Evolutionary conservation across 352 stramenopile species (phyloP).

Genomic region (Achlya hypogyna): DNA sequence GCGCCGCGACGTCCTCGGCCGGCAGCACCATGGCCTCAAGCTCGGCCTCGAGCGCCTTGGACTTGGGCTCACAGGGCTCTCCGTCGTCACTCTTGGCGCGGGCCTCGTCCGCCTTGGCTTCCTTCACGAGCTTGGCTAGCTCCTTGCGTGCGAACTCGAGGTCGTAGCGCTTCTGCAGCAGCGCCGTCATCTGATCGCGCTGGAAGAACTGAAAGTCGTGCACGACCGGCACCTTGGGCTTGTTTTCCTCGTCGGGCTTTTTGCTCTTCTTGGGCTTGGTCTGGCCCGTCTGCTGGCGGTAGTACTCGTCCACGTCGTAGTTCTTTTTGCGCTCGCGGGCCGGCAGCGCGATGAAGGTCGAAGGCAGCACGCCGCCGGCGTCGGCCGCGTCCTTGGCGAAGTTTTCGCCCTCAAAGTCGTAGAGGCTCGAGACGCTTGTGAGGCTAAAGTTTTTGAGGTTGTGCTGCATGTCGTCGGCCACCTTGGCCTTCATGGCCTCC

Average conservation of each 20-base stretch:
- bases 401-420: slow-evolving; percentile 84
- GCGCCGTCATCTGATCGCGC: slow-evolving; percentile 73
- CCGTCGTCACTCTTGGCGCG: slow-evolving; percentile 50
- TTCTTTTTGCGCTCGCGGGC: slow-evolving; percentile 84
- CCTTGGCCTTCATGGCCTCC: slow-evolving; percentile 80
- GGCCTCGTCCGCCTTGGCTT: slow-evolving; percentile 74
- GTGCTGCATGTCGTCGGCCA: slow-evolving; percentile 89
- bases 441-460: slow-evolving; percentile 95
- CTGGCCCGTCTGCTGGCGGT: slow-evolving; percentile 75
- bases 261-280: slow-evolving; percentile 53
- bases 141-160: slow-evolving; percentile 87
- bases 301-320: slow-evolving; percentile 98
- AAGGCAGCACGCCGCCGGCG: slow-evolving; percentile 70
- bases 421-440: slow-evolving; percentile 65
- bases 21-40: slow-evolving; percentile 70
- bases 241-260: slow-evolving; percentile 77
- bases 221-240: slow-evolving; percentile 79
- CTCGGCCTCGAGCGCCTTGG: slow-evolving; percentile 70
- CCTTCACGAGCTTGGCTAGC: slow-evolving; percentile 67
- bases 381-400: slow-evolving; percentile 73
- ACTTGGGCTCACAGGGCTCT: slow-evolving; percentile 55
- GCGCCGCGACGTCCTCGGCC: slow-evolving; percentile 44
- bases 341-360: slow-evolving; percentile 82
- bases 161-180: slow-evolving; percentile 80
- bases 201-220: slow-evolving; percentile 96